Conservation (phyloP, 306 rosid species). For the Arachis hypogaea region DNA sequence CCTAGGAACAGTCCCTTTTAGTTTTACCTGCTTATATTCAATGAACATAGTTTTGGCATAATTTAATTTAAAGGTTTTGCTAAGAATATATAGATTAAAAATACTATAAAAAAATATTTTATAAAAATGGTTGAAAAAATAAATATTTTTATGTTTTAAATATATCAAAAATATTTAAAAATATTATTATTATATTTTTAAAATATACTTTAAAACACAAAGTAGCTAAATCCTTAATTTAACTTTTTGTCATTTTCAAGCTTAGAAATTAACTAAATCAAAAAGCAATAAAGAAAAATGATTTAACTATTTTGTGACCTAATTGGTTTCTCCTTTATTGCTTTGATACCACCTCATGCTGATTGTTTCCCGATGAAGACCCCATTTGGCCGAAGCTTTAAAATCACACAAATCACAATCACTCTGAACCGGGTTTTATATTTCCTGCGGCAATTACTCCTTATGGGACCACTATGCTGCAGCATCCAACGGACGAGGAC, state of each 20-base stretch:
- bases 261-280: too few species aligned
- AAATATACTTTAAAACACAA: too few species aligned
- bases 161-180: too few species aligned
- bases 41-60: too few species aligned
- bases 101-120: too few species aligned
- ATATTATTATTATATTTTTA: too few species aligned
- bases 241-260: neutral
- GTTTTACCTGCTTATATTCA: neutral
- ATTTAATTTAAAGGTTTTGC: too few species aligned
- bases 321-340: neutral
- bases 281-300: too few species aligned
- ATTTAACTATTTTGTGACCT: neutral
- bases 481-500: constrained; percentile 24
- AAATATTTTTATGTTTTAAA: too few species aligned
- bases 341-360: neutral
- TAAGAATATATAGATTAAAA: too few species aligned
- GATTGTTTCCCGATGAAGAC: neutral
- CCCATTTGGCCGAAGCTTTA: neutral
- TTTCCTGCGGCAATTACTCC: neutral
- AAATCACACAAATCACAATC: constrained; percentile 6
- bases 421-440: neutral
- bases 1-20: neutral
- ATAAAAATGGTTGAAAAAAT: too few species aligned
- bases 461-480: neutral
- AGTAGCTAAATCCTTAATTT: too few species aligned